Conservation (phyloP, 257 asterid species). For the Henckelia pumila region DNA sequence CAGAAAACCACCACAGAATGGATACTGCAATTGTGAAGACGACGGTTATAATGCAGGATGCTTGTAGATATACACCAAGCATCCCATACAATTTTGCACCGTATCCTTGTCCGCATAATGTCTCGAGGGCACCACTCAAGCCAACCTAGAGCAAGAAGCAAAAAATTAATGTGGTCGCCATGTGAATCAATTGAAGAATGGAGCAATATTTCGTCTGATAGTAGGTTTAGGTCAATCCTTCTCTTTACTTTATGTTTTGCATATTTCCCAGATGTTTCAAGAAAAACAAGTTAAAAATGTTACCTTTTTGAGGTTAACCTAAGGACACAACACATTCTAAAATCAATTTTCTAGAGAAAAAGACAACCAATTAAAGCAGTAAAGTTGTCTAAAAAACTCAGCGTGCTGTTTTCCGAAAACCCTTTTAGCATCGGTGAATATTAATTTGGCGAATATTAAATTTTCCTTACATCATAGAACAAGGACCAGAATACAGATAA, state of each 20-base stretch:
- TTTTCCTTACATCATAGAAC: too few relatives aligned
- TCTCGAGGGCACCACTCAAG: slow-evolving; percentile 84
- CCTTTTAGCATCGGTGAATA: too few relatives aligned
- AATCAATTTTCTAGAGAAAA: neutral
- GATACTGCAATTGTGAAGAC: slow-evolving; percentile 36
- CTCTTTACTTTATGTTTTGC: neutral
- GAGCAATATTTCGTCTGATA: slow-evolving; percentile 51
- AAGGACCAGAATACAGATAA: neutral
- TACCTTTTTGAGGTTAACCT: neutral
- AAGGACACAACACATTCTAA: neutral
- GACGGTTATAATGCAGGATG: slow-evolving; percentile 59
- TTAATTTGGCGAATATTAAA: too few relatives aligned
- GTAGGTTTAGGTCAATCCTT: neutral
- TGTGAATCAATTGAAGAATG: slow-evolving; percentile 17
- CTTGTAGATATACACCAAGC: slow-evolving; percentile 67
- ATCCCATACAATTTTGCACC: slow-evolving; percentile 57
- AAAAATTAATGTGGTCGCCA: neutral
- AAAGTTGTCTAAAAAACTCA: neutral
- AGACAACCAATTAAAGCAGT: neutral
- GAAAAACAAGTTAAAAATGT: too few relatives aligned
- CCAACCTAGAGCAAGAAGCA: slow-evolving; percentile 46
- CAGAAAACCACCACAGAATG: slow-evolving; percentile 64
- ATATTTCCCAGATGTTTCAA: neutral
- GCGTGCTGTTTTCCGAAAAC: too few relatives aligned
- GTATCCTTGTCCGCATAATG: slow-evolving; percentile 79